These are phyloP conservation scores for Leucocoprinus leucothites DNA, from an alignment of 768 basidiomycete genomes.

Conservation along the genomic window DNA sequence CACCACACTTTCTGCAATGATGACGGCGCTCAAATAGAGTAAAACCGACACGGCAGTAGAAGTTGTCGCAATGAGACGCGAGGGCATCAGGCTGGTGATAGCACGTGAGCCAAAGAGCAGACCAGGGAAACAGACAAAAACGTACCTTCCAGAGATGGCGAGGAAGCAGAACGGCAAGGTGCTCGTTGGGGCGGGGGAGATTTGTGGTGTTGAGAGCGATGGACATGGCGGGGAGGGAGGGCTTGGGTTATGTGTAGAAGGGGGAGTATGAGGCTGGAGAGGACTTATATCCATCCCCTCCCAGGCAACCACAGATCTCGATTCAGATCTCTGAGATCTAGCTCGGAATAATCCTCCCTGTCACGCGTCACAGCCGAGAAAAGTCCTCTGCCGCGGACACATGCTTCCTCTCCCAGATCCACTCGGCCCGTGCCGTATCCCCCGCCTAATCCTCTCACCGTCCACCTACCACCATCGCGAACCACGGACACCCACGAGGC, in stretches of 20 bases:
- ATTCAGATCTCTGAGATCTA: slow-evolving; percentile 8
- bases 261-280: slow-evolving; percentile 2
- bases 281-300: slow-evolving; percentile 6
- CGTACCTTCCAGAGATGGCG: slow-evolving; percentile 73
- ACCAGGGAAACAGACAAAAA: slow-evolving; percentile 3
- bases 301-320: slow-evolving; percentile 8
- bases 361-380: slow-evolving; percentile 14
- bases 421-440: slow-evolving; percentile 4
- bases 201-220: slow-evolving; percentile 25
- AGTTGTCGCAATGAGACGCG: slow-evolving; percentile 67
- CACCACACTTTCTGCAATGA: slow-evolving; percentile 85
- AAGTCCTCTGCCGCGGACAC: slow-evolving; percentile 13
- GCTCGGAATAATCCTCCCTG: slow-evolving; percentile 6
- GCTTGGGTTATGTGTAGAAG: too few species aligned
- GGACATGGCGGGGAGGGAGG: slow-evolving; percentile 7
- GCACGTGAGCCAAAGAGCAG: slow-evolving; percentile 17
- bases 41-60: slow-evolving; percentile 64
- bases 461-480: not conserved
- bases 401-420: slow-evolving; percentile 8
- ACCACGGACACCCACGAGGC: too few species aligned
- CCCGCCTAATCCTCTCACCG: not conserved
- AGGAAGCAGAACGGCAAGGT: slow-evolving; percentile 73
- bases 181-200: slow-evolving; percentile 53
- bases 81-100: slow-evolving; percentile 62
- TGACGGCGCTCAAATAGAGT: slow-evolving; percentile 73